These are phyloP conservation scores for Talaromyces sp. DNA, from an alignment of 2,329 filamentous ascomycete genomes.

Conservation along the genomic window DNA sequence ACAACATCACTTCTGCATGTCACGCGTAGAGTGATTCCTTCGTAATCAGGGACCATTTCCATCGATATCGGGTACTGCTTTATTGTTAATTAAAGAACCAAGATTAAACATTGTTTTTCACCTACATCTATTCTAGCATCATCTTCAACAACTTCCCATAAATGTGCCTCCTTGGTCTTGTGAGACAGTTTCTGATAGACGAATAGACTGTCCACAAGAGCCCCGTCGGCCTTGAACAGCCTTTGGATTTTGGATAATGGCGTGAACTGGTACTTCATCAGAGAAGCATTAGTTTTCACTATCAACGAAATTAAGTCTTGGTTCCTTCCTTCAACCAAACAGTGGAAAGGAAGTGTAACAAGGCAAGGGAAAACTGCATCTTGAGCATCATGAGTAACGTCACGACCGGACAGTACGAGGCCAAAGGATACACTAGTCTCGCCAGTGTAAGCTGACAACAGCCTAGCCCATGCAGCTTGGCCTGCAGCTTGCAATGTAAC, in stretches of 20 bases:
- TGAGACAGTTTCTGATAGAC: constrained; percentile 64
- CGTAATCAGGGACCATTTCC: constrained; percentile 60
- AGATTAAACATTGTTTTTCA: neutral
- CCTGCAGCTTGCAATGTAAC: constrained; percentile 70
- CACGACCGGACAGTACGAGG: constrained; percentile 70
- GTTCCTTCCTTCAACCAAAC: constrained; percentile 51
- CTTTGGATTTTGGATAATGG: constrained; percentile 67
- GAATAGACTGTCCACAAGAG: constrained; percentile 78
- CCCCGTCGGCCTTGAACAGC: constrained; percentile 58
- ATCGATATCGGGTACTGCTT: constrained; percentile 66
- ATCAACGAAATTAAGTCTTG: constrained; percentile 54
- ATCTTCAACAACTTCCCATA: constrained; percentile 61
- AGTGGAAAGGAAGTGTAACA: constrained; percentile 68
- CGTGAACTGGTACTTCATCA: constrained; percentile 66
- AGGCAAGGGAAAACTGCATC: constrained; percentile 69
- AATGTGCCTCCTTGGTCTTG: constrained; percentile 16
- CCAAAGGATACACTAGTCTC: constrained; percentile 72
- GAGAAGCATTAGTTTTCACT: constrained; percentile 57
- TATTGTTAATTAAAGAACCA: constrained; percentile 8
- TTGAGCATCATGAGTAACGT: constrained; percentile 51
- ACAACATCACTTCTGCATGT: constrained; percentile 61
- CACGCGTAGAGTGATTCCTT: constrained; percentile 55
- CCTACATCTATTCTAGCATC: constrained; percentile 59
- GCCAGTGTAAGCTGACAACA: constrained; percentile 71
- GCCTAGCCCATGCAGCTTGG: constrained; percentile 70